Conservation (phyloP, 805 yeast species). For the Kazachstania psychrophila region DNA sequence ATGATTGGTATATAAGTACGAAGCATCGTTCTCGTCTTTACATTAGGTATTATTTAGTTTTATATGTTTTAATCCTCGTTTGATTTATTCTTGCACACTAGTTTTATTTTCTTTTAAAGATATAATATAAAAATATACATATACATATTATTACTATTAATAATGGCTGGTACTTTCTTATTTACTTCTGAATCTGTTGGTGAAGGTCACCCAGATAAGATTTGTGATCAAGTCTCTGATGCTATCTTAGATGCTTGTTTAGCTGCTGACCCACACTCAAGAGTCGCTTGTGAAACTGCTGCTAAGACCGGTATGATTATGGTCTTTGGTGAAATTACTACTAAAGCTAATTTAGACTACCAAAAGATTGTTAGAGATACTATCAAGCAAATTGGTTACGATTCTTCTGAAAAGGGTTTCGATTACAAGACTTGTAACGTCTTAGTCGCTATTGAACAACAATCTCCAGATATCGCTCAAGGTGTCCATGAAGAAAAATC, state of each 20-base stretch:
- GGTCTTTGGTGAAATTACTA: conserved; percentile 99
- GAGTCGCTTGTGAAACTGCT: conserved; percentile 99
- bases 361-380: conserved; percentile 98
- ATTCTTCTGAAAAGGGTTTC: conserved; percentile 89
- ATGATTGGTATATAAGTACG: too few relatives aligned
- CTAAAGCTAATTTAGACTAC: conserved; percentile 90
- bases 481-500: conserved; percentile 95
- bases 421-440: conserved; percentile 99
- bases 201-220: conserved; percentile 92
- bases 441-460: conserved; percentile 97
- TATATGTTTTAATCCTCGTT: too few relatives aligned
- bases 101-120: background rate
- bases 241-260: conserved; percentile 97
- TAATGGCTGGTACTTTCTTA: conserved; percentile 38
- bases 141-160: background rate
- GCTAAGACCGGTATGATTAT: conserved; percentile 98
- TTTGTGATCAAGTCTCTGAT: conserved; percentile 98
- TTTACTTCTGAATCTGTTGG: conserved; percentile 86
- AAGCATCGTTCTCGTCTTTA: too few relatives aligned
- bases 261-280: conserved; percentile 89
- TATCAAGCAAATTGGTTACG: conserved; percentile 97
- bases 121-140: background rate
- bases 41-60: too few relatives aligned
- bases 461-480: conserved; percentile 98
- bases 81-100: too few relatives aligned